Evolutionary conservation across 805 yeast species (phyloP).

Genomic region (Myxozyma melibiosi): DNA sequence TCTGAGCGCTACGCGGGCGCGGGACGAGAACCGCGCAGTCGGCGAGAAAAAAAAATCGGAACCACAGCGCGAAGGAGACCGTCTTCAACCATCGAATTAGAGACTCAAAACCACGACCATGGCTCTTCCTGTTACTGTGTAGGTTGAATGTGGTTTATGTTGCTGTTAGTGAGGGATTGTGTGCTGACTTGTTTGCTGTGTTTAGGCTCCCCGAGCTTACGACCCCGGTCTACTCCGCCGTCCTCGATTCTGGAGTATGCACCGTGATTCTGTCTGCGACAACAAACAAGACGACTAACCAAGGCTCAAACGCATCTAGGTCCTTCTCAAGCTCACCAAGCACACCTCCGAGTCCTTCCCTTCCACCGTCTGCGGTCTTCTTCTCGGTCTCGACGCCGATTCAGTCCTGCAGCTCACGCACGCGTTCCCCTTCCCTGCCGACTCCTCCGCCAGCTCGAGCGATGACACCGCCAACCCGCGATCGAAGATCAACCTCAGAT

Average conservation of each 20-base stretch:
- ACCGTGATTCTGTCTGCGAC: background rate
- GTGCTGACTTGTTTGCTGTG: constrained; percentile 5
- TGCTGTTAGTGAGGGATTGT: background rate
- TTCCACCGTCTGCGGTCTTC: constrained; percentile 65
- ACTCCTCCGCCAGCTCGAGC: constrained; percentile 46
- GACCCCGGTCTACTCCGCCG: constrained; percentile 28
- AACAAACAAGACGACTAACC: constrained; percentile 23
- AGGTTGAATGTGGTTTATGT: constrained; percentile 11
- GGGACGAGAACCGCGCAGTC: background rate
- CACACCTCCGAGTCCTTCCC: constrained; percentile 69
- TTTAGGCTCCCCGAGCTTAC: constrained; percentile 32
- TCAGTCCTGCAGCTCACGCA: constrained; percentile 55
- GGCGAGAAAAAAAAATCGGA: constrained; percentile 1
- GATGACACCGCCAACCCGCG: constrained; percentile 62
- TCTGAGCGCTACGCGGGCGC: background rate
- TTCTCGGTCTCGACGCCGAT: constrained; percentile 65
- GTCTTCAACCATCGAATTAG: background rate
- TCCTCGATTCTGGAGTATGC: constrained; percentile 33
- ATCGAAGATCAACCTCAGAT: constrained; percentile 63
- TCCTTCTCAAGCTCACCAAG: constrained; percentile 62
- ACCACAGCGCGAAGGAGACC: background rate
- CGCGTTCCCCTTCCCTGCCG: constrained; percentile 65
- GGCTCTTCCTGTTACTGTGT: constrained; percentile 33
- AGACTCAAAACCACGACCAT: constrained; percentile 1
- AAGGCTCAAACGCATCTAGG: constrained; percentile 24